Base-by-base conservation (phyloP, 2,329 filamentous ascomycete species). In the Nothophoma quercina region DNA sequence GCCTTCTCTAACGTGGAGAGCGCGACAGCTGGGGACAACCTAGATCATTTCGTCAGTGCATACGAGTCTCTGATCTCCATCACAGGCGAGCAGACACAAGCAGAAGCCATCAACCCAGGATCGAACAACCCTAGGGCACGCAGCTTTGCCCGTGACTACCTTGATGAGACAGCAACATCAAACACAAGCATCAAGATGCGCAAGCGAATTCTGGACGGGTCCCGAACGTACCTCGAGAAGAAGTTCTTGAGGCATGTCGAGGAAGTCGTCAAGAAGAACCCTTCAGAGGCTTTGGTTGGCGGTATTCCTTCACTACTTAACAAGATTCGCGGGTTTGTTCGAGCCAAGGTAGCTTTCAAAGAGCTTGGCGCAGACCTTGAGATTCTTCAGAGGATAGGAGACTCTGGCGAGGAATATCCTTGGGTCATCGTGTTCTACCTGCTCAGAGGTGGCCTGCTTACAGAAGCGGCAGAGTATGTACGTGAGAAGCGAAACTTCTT, bases 341-440 rank as follows among this genome's bases (percentile, higher is more conserved):
- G 93, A 40, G 82, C 97, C 51, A 87, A 90, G 55, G 85, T 88
- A 33, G 83, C 85, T 1, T 86, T 91, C 53, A 96, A 93, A 75
- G 91, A 96, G 68, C 83, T 98, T 34, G 90, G 89, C 2, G 86
- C 88, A 2, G 90, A 96, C 69, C 90, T 88, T 56, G 85, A 88
- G 4, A 87, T 93, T 60, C 81, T 97, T 38, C 91, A 96, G 73
- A 85, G 87, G 72, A 83, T 93, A 39, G 86, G 76, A 23, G 69
- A 69, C 19, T 57, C 69, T 12, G 74, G 87, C 33, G 86, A 89
- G 43, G 93, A 96, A 71, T 95, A 89, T 67, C 89, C 93, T 59
- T 99, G 95, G 95, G 92, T 93, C 34, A 83, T 97, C 41, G 87
- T 99, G 35, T 99, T 96, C 78, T 98, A 91, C 75, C 83, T 98